Base-by-base conservation (phyloP, 495 filamentous ascomycete species). In the Cryomyces antarcticus region DNA sequence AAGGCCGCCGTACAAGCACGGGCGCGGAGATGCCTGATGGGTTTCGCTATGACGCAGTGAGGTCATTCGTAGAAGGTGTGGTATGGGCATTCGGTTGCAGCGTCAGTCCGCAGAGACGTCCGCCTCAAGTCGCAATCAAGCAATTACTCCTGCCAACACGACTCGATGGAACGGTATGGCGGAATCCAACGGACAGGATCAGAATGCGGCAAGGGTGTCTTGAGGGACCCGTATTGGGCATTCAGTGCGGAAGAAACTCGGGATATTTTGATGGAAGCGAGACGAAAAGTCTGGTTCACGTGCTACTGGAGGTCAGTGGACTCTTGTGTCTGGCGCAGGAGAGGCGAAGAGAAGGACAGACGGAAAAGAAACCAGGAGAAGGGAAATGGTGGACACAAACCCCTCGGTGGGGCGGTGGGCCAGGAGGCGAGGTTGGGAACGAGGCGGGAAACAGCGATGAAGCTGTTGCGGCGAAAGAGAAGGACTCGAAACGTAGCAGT, bases 321-420 rank as follows among this genome's bases (percentile, higher is more conserved):
- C 71, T 83, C 49, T 65, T 93, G 6, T 64, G 85, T 33, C 69
- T 83, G 6, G 86, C 83, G 0, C 85, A 94, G 60, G 82, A 92
- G 55, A 73, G 86, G 29, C 72, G 75, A 9, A 70, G 85, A 30
- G 72, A 89, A 55, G 78, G 78, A 5, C 68, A 63, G 40, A 46
- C 51, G 5, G 82, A 92, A 54, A 52, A 35, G 35, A 66, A 63
- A 27, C 69, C 82, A 5, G 82, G 82, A 3, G 75, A 84, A 43
- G 77, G 72, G 4, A 69, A 77, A 46, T 94, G 86, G 84, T 94
- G 83, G 82, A 73, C 77, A 3, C 73, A 61, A 27, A 65, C 59
- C 44, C 75, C 71, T 29, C 70, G 86, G 17, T 93, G 84, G 73
- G 85, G 86, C 38, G 62, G 62, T n/a, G 62, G 62, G 3, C 50